Percentiles rank a stretch among this genome's conserved stretches.
Evolutionary conservation across 2,329 filamentous ascomycete genomes (phyloP).

Genomic region (Ascochyta clinopodiicola): DNA sequence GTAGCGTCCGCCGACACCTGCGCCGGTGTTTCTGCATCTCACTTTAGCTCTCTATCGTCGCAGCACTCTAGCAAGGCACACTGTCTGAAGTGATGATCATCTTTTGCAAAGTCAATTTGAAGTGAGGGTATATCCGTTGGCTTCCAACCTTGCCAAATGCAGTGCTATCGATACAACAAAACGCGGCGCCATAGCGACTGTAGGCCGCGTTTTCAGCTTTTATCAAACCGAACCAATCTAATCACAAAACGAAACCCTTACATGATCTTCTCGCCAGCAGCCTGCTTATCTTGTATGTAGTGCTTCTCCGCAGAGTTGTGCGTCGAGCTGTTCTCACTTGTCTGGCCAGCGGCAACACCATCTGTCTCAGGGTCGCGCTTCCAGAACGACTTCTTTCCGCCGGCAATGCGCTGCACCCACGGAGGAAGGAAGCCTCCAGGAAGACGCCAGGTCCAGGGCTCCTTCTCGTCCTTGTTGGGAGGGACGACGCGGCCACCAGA

Average conservation of each 20-base stretch:
- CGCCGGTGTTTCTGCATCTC: conserved; percentile 3
- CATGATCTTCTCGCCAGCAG: conserved; percentile 23
- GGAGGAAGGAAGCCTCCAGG: conserved; percentile 76
- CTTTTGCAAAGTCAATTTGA: conserved; percentile 7
- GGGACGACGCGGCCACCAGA: conserved; percentile 75
- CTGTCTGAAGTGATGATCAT: not conserved
- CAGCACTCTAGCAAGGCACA: not conserved
- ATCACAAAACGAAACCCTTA: not conserved
- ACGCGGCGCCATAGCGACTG: conserved; percentile 12
- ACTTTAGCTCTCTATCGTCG: not conserved
- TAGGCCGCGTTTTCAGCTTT: conserved; percentile 11
- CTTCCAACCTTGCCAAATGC: not conserved
- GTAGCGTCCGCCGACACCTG: conserved; percentile 3
- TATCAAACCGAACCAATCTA: not conserved
- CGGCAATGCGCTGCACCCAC: conserved; percentile 70
- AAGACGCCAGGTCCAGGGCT: conserved; percentile 80
- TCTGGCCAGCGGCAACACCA: conserved; percentile 32
- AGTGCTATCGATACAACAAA: conserved; percentile 13
- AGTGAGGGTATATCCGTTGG: conserved; percentile 17
- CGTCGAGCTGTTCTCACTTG: conserved; percentile 36
- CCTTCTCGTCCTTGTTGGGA: conserved; percentile 76
- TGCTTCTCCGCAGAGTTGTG: conserved; percentile 32
- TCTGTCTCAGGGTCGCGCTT: conserved; percentile 33
- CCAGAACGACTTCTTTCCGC: conserved; percentile 80
- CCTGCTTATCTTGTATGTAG: conserved; percentile 31